phyloP scores from a whole-genome alignment of 2,329 filamentous ascomycete species.

The Colletotrichum falcatum region DNA sequence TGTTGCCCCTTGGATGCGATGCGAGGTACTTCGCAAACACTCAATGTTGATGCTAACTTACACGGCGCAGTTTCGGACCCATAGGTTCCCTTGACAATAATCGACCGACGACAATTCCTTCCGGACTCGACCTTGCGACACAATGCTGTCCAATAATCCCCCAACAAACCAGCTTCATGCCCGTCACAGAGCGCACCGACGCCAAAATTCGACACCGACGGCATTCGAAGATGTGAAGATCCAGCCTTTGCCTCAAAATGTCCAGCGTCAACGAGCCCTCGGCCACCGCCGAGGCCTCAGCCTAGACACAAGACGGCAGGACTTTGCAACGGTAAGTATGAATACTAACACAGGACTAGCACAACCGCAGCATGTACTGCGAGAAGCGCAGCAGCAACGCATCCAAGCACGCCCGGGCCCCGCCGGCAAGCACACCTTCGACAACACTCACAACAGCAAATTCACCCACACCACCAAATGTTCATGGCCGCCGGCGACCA shows the following conservation, averaged over 20 bases:
- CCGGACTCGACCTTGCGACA: conserved; percentile 78
- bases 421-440: conserved; percentile 49
- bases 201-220: conserved; percentile 88
- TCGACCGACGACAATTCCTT: conserved; percentile 65
- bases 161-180: conserved; percentile 78
- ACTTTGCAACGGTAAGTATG: conserved; percentile 65
- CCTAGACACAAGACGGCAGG: conserved; percentile 77
- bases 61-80: conserved; percentile 56
- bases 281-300: conserved; percentile 86
- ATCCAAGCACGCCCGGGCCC: conserved; percentile 80
- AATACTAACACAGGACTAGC: conserved; percentile 67
- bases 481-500: conserved; percentile 51
- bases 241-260: conserved; percentile 68
- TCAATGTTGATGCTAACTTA: conserved; percentile 45
- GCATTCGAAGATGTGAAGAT: conserved; percentile 81
- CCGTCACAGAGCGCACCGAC: conserved; percentile 81
- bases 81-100: conserved; percentile 63
- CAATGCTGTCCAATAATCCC: conserved; percentile 79
- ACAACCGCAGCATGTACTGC: conserved; percentile 81
- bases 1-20: neutral
- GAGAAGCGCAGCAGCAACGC: conserved; percentile 91
- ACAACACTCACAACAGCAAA: conserved; percentile 54
- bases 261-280: conserved; percentile 57
- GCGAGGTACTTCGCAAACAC: neutral
- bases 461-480: conserved; percentile 52